Evolutionary conservation across 768 basidiomycete species (phyloP), one percentile per base, ranked within the genome.

Genomic region (Amanita pseudoporphyria): DNA sequence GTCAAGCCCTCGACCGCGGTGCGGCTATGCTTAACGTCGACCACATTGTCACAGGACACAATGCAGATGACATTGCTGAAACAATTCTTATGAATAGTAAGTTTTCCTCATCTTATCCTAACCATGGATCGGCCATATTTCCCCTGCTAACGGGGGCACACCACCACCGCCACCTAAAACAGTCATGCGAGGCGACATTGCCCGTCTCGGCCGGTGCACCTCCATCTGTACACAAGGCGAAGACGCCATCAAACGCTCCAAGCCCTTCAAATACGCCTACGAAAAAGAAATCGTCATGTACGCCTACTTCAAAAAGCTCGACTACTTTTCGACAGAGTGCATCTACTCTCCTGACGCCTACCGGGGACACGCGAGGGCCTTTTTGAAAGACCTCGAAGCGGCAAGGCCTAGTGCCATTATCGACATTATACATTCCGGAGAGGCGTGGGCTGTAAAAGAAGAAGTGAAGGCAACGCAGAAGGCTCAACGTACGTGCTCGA

Each of bases 271-370:
- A 63, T 99, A 98, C 61, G 86, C 92, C 0, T 98, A 98, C 59
- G 96, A 99, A 71, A 99, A 99, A 68, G 96, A 99, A 69, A 98
- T 99, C 28, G 96, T 99, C 54, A 98, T 99, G 96, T 91, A 98
- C 64, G 95, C 95, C 7, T 97, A 99, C 67, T 97, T 97, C 74
- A 97, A 95, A 72, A 96, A 97, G 66, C 74, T 99, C 18, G 94
- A 97, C 61, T 99, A 99, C 65, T 97, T 96, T 67, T 97, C 94
- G 2, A 99, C 95, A 6, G 96, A 99, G 62, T 99, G 96, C 64
- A 97, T 98, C 57, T 99, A 99, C 65, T 94, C 93, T 3, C 95
- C 96, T 7, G 96, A 97, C 62, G 96, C 96, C 4, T 99, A 99
- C 63, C 86, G 96, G 6, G 96, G 96, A 0, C 94, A 98, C 62